Evolutionary conservation across 805 yeast species (phyloP).

Genomic region (Candida parachauliodes): DNA sequence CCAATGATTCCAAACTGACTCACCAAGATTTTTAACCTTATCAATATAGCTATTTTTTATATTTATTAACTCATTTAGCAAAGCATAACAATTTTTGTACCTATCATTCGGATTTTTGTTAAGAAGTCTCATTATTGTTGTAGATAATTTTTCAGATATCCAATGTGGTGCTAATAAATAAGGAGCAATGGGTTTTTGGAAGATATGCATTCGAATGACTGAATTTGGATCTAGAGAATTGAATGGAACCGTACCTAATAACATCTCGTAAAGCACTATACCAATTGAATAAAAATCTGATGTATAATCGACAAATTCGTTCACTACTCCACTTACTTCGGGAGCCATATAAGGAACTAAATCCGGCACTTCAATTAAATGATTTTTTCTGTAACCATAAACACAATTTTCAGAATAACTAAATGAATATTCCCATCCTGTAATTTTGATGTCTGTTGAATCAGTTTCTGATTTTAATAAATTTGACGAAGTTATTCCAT

Average conservation of each 20-base stretch:
- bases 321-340: conserved; percentile 41
- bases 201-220: conserved; percentile 37
- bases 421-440: conserved; percentile 50
- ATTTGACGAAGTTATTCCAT: conserved; percentile 40
- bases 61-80: conserved; percentile 29
- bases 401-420: conserved; percentile 40
- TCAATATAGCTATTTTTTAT: conserved; percentile 20
- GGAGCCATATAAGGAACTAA: conserved; percentile 49
- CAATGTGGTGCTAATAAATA: conserved; percentile 20
- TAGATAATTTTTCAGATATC: conserved; percentile 29
- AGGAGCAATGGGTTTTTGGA: conserved; percentile 42
- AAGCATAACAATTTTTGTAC: conserved; percentile 27
- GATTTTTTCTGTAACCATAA: conserved; percentile 40
- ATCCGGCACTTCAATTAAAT: conserved; percentile 33
- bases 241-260: conserved; percentile 45
- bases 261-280: conserved; percentile 45
- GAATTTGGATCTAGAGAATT: conserved; percentile 35
- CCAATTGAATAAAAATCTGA: conserved; percentile 51
- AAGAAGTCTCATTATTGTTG: conserved; percentile 36
- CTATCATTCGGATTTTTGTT: conserved; percentile 39
- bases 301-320: conserved; percentile 39
- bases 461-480: conserved; percentile 21
- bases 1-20: conserved; percentile 9
- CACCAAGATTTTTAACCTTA: conserved; percentile 5
- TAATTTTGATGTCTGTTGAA: conserved; percentile 29